Base-by-base conservation (phyloP, 169 alveolate genomes). In the Haemoproteus tartakovskyi region DNA sequence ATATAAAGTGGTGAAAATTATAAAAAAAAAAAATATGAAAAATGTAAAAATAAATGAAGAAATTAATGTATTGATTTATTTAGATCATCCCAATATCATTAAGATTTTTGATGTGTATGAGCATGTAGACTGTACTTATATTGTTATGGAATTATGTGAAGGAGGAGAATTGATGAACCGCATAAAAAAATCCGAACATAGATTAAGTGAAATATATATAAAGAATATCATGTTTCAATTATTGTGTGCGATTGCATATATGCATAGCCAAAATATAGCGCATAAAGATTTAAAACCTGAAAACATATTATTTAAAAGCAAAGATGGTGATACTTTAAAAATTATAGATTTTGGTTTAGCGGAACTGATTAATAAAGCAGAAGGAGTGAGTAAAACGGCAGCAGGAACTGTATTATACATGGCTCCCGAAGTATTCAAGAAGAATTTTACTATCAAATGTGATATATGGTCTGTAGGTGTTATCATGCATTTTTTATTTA, bases 161-260 rank as follows among this genome's bases (percentile, higher is more conserved):
- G 99, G 99, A 11, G 99, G 99, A 22, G 99, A 98, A 87, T 92
- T 98, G 40, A 96, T 98, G 79, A 98, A 95, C 64, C 93, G 97
- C 67, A 96, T 97, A 26, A 89, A 87, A 6, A 93, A 91, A 33
- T 90, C 87, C 24, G 95, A 95, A 48, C 89, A 89, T 36, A n/a
- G n/a, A n/a, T 93, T 95, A 63, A 82, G 89, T 21, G 99, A 96
- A 79, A 87, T 78, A 48, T 92, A 94, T 67, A 95, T 95, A 37
- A 95, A 97, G 5, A 86, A 86, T 64, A 87, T 96, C 48, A 94
- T 95, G 97, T 80, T 94, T 50, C 98, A 95, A 70, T 67, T 96
- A 27, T 80, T 95, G 78, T 88, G 94, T 21, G 98, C 98, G 5
- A 90, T 95, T 46, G 95, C 94, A 40, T 96, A 95, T 86, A 90